phyloP scores from a whole-genome alignment of 2,329 filamentous ascomycete genomes.

The Ophiostoma novo-ulmi region DNA sequence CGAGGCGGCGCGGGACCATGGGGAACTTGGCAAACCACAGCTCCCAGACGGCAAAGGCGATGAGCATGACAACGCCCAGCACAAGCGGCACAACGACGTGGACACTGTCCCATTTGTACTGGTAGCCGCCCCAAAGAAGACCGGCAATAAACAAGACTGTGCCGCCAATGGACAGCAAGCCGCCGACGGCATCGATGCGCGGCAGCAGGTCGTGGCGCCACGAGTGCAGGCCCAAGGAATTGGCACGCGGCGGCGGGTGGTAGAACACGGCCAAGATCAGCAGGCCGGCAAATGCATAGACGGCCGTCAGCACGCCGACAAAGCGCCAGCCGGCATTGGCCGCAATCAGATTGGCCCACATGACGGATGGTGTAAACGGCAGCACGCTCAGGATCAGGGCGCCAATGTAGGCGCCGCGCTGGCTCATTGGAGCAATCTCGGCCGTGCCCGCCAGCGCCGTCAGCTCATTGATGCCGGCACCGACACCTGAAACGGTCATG shows the following conservation, averaged over 20 bases:
- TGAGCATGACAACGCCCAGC: slow-evolving; percentile 45
- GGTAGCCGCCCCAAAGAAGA: slow-evolving; percentile 39
- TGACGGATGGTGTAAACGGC: slow-evolving; percentile 57
- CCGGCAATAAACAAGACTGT: slow-evolving; percentile 49
- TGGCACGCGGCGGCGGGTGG: slow-evolving; percentile 46
- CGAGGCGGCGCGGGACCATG: slow-evolving; percentile 46
- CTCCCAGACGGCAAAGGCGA: slow-evolving; percentile 53
- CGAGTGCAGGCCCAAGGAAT: slow-evolving; percentile 37
- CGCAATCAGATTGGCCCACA: slow-evolving; percentile 54
- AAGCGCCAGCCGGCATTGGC: slow-evolving; percentile 48
- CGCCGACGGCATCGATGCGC: slow-evolving; percentile 48
- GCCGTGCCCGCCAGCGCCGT: slow-evolving; percentile 63
- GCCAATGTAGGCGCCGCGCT: slow-evolving; percentile 60
- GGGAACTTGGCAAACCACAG: slow-evolving; percentile 50
- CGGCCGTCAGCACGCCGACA: slow-evolving; percentile 47
- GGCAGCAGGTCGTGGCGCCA: slow-evolving; percentile 38
- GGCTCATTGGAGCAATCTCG: slow-evolving; percentile 60
- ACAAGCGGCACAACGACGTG: slow-evolving; percentile 47
- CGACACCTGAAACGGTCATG: slow-evolving; percentile 54
- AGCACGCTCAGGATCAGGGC: slow-evolving; percentile 56
- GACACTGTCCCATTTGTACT: slow-evolving; percentile 37
- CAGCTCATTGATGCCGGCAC: slow-evolving; percentile 63
- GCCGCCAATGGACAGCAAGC: slow-evolving; percentile 45
- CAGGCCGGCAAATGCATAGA: slow-evolving; percentile 50
- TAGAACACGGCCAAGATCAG: slow-evolving; percentile 49